Conservation (phyloP, 192 early-diverging fungal genomes). For the Umbelopsis isabellina region DNA sequence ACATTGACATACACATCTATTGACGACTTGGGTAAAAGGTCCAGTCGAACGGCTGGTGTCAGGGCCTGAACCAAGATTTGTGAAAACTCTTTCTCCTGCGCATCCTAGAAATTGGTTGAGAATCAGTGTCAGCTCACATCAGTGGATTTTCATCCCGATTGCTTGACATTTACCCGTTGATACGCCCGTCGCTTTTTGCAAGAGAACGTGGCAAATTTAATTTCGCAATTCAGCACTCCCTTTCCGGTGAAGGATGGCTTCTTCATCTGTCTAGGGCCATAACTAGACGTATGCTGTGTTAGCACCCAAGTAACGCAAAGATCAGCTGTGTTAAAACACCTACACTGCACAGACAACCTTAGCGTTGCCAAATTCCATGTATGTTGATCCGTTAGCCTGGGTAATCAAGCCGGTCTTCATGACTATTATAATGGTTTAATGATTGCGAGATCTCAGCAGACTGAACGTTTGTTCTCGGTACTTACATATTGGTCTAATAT, state of each 20-base stretch:
- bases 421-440: conserved; percentile 39
- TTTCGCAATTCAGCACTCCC: conserved; percentile 70
- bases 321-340: conserved; percentile 23
- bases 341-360: conserved; percentile 84
- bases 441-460: not conserved
- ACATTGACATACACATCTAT: conserved; percentile 74
- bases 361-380: conserved; percentile 69
- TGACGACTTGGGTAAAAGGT: conserved; percentile 72
- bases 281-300: conserved; percentile 44
- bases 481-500: conserved; percentile 60
- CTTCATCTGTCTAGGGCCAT: conserved; percentile 70
- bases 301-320: not conserved
- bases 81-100: conserved; percentile 68
- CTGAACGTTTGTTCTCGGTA: not conserved
- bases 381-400: conserved; percentile 79
- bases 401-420: conserved; percentile 70
- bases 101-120: conserved; percentile 44
- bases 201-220: conserved; percentile 79
- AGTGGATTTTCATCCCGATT: not conserved
- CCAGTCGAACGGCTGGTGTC: conserved; percentile 71
- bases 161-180: conserved; percentile 23
- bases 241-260: conserved; percentile 53
- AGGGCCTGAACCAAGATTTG: conserved; percentile 66
- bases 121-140: not conserved
- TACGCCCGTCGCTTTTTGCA: conserved; percentile 54